phyloP scores from a whole-genome alignment of 805 yeast species.

The Pichia kluyveri region DNA sequence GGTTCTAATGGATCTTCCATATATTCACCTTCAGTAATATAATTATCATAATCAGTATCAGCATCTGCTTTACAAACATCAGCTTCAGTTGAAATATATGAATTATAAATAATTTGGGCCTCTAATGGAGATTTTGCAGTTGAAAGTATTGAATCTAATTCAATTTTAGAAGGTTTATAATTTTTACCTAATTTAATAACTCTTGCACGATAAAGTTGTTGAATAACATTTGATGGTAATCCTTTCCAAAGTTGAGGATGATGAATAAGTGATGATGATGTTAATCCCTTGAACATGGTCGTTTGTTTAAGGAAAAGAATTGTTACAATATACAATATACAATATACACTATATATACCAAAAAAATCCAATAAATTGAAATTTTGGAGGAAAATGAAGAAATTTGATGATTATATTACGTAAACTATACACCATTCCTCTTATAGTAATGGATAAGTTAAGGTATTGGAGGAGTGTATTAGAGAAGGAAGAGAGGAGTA shows the following conservation, averaged over 20 bases:
- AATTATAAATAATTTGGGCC: constrained; percentile 19
- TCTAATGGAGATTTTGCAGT: constrained; percentile 27
- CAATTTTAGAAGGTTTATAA: constrained; percentile 41
- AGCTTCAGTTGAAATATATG: constrained; percentile 37
- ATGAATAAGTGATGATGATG: constrained; percentile 27
- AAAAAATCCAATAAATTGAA: too few species aligned
- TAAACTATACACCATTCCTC: too few species aligned
- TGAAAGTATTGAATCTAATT: constrained; percentile 46
- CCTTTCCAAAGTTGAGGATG: constrained; percentile 68
- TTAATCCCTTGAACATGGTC: constrained; percentile 5
- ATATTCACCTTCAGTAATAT: constrained; percentile 26
- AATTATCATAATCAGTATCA: constrained; percentile 33
- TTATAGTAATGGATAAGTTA: too few species aligned
- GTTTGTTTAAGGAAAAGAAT: background rate
- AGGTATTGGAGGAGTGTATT: too few species aligned
- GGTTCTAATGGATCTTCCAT: constrained; percentile 25
- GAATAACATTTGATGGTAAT: constrained; percentile 52
- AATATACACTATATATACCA: too few species aligned
- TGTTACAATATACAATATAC: too few species aligned
- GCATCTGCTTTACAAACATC: constrained; percentile 32
- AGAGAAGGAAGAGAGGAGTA: too few species aligned
- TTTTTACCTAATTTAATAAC: constrained; percentile 40
- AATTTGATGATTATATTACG: too few species aligned
- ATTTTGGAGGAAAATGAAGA: too few species aligned
- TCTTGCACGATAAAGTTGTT: constrained; percentile 53